Percentiles rank a stretch among this genome's conserved stretches.
phyloP scores from a whole-genome alignment of 345 rosid genomes.

The Hirschfeldia incana region DNA sequence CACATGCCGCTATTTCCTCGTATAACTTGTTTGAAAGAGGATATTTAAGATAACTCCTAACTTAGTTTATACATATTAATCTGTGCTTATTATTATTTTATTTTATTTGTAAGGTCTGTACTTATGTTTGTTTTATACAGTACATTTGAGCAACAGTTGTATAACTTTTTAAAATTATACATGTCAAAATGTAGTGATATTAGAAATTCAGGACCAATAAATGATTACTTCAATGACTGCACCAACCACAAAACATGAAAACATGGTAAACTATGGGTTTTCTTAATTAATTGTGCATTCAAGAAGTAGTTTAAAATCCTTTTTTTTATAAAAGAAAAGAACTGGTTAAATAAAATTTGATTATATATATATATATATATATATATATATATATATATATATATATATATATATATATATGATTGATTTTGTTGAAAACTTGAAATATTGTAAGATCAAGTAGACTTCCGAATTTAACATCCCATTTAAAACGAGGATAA shows the following conservation, averaged over 20 bases:
- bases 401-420: not conserved
- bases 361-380: not conserved
- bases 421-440: not conserved
- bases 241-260: not conserved
- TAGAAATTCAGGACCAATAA: not conserved
- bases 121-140: not conserved
- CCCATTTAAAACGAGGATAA: conserved; percentile 9
- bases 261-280: not conserved
- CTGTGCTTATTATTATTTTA: no score
- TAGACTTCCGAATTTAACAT: conserved; percentile 5
- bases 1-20: conserved; percentile 4
- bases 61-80: not conserved
- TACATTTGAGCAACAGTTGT: not conserved
- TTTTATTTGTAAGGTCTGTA: no score
- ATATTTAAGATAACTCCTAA: not conserved
- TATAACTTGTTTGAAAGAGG: not conserved
- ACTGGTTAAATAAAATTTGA: not conserved
- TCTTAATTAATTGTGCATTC: not conserved
- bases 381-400: not conserved
- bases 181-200: not conserved
- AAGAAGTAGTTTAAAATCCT: not conserved
- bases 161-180: not conserved
- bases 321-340: not conserved
- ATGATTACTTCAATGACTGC: not conserved
- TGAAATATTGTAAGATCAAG: not conserved